Conservation (phyloP, 2,329 filamentous ascomycete species). For the Phialocephala subalpina region DNA sequence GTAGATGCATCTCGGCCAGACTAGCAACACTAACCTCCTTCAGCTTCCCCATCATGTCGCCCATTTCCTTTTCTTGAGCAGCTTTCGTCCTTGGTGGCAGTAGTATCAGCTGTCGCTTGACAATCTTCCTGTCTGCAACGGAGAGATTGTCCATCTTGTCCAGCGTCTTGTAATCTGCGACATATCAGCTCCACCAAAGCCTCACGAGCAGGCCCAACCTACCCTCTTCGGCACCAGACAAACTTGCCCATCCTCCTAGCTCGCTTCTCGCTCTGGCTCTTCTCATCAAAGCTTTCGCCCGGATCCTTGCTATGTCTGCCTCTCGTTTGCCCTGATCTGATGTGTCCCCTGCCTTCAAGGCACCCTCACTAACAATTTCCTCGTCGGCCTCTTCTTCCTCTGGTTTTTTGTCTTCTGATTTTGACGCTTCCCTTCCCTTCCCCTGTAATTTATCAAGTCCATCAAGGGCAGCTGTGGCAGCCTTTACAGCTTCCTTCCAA, state of each 20-base stretch:
- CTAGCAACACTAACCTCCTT: slow-evolving; percentile 67
- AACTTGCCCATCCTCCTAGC: slow-evolving; percentile 78
- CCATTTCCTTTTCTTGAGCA: slow-evolving; percentile 87
- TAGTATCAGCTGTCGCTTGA: slow-evolving; percentile 69
- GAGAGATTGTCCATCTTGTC: slow-evolving; percentile 67
- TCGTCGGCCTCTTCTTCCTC: slow-evolving; percentile 58
- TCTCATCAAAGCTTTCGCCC: slow-evolving; percentile 79
- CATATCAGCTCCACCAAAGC: slow-evolving; percentile 14
- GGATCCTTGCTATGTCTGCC: slow-evolving; percentile 77
- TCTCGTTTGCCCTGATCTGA: slow-evolving; percentile 47
- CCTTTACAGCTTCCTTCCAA: slow-evolving; percentile 83
- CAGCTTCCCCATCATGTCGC: slow-evolving; percentile 97
- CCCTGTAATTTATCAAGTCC: slow-evolving; percentile 68
- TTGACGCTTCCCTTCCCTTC: slow-evolving; percentile 34
- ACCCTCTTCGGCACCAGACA: slow-evolving; percentile 75
- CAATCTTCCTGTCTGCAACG: slow-evolving; percentile 70
- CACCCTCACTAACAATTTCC: slow-evolving; percentile 67
- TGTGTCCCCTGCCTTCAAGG: slow-evolving; percentile 54
- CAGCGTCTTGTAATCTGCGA: slow-evolving; percentile 75
- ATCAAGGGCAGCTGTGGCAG: slow-evolving; percentile 77
- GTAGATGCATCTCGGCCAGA: neutral
- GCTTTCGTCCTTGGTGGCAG: slow-evolving; percentile 76
- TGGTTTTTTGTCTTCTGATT: slow-evolving; percentile 40
- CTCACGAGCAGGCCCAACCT: neutral
- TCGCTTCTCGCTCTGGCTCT: slow-evolving; percentile 60